Evolutionary conservation across 2,329 filamentous ascomycete genomes (phyloP), one percentile per base, ranked within the genome.

Genomic region (Catunica adiposa): DNA sequence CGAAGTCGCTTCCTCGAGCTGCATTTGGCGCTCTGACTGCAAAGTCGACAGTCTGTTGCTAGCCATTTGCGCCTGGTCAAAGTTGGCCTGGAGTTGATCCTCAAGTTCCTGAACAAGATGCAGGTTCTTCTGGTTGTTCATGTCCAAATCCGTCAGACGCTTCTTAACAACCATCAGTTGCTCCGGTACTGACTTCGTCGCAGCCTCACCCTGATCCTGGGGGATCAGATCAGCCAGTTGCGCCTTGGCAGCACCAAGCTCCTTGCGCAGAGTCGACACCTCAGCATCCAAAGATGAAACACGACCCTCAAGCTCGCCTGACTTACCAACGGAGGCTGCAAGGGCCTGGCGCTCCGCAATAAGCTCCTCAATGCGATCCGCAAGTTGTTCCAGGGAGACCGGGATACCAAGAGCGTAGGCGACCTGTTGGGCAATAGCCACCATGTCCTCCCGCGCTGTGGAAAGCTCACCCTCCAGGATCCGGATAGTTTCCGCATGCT

Each of bases 51-150:
- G 72, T 55, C 90, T 82, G 70, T 95, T 94, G 67, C 80, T 89
- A 11, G 83, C 82, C 58, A 80, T 74, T 65, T 96, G 87, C 59
- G 90, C 89, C 66, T 95, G 86, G 64, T 98, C 92, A 68, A 89
- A 98, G 70, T 92, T 96, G 66, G 78, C 87, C 65, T 90, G 89
- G 55, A 98, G 80, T 68, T 98, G 92, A 63, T 97, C 90, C 69
- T 98, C 92, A 3, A 98, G 81, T 69, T 98, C 90, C 66, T 97
- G 88, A 7, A 98, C 87, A 11, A 98, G 74, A 22, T 88, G 82
- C 44, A 86, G 85, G 68, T 92, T 94, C 76, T 94, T 96, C 72
- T 88, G 83, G 73, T 94, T 94, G 70, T 76, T 76, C 44, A 67
- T 73, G 62, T 83, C 77, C 22, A 84, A 69, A 46, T 83, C 79